Evolutionary conservation across 1,139 yeast species (phyloP).

Genomic region (Scheffersomyces parashehatae): DNA sequence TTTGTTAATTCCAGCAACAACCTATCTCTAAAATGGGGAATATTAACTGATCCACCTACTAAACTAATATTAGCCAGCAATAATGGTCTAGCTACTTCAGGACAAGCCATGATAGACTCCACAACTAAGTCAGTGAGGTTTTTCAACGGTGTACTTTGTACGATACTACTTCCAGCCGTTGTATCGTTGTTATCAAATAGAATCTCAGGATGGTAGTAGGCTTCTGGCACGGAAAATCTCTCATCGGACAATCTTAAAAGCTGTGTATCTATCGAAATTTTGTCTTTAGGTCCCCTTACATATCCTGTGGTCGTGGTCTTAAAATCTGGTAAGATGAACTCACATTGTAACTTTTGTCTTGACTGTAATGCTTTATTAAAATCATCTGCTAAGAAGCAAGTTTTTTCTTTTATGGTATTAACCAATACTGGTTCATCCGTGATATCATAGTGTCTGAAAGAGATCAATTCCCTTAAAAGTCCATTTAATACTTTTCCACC

Average conservation of each 20-base stretch:
- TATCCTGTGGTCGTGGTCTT: slow-evolving; percentile 75
- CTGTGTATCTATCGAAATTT: slow-evolving; percentile 52
- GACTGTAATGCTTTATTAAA: slow-evolving; percentile 57
- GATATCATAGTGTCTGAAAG: slow-evolving; percentile 91
- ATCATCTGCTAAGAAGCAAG: slow-evolving; percentile 72
- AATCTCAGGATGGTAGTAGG: slow-evolving; percentile 82
- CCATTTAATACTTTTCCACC: slow-evolving; percentile 90
- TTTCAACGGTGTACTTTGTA: slow-evolving; percentile 60
- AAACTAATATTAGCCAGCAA: slow-evolving; percentile 77
- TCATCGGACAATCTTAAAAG: slow-evolving; percentile 74
- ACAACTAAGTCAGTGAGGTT: slow-evolving; percentile 75
- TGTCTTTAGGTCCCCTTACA: slow-evolving; percentile 41
- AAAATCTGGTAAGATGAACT: slow-evolving; percentile 84
- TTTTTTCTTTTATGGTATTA: slow-evolving; percentile 79
- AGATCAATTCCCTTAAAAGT: slow-evolving; percentile 75
- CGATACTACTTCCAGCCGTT: slow-evolving; percentile 27
- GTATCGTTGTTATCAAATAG: slow-evolving; percentile 38
- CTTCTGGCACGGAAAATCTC: slow-evolving; percentile 83
- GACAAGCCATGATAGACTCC: slow-evolving; percentile 69
- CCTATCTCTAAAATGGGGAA: slow-evolving; percentile 68
- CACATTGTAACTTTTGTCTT: slow-evolving; percentile 37
- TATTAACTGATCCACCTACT: slow-evolving; percentile 78
- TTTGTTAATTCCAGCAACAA: slow-evolving; percentile 59
- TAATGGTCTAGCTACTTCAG: slow-evolving; percentile 74
- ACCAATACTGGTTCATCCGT: slow-evolving; percentile 86